These are phyloP conservation scores for Pseudonitzschia delicatissima DNA, from an alignment of 108 stramenopile species.

Conservation along the genomic window DNA sequence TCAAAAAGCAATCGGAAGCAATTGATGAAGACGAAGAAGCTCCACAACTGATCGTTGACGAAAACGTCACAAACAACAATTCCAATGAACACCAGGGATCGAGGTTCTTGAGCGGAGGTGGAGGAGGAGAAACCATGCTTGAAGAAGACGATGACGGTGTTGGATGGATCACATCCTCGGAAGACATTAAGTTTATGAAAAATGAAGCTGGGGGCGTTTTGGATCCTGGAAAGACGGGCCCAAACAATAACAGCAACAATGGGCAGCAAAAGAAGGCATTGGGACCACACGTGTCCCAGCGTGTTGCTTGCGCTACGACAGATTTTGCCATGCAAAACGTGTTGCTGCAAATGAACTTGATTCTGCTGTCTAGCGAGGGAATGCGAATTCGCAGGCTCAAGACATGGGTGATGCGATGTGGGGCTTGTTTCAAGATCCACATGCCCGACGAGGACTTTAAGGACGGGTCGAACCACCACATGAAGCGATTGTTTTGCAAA, in stretches of 20 bases:
- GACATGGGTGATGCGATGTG: constrained; percentile 95
- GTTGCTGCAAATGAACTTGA: constrained; percentile 94
- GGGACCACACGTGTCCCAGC: constrained; percentile 51
- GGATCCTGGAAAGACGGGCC: constrained; percentile 15
- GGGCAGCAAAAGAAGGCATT: background rate
- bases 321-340: constrained; percentile 99
- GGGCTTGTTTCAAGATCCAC: constrained; percentile 89
- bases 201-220: constrained; percentile 39
- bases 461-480: constrained; percentile 31
- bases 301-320: constrained; percentile 93
- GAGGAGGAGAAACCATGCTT: constrained; percentile 20
- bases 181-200: constrained; percentile 64
- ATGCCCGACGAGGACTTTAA: constrained; percentile 30
- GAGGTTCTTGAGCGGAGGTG: constrained; percentile 9
- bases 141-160: constrained; percentile 86
- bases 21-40: background rate
- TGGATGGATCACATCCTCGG: constrained; percentile 81
- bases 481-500: constrained; percentile 87
- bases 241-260: background rate
- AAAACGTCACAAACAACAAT: constrained; percentile 1
- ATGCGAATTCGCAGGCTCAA: constrained; percentile 77
- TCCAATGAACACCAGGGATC: background rate
- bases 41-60: background rate
- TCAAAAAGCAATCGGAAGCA: constrained; percentile 20
- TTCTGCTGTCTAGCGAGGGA: constrained; percentile 86